phyloP scores from a whole-genome alignment of 495 filamentous ascomycete genomes.

The Annulohypoxylon moriforme region DNA sequence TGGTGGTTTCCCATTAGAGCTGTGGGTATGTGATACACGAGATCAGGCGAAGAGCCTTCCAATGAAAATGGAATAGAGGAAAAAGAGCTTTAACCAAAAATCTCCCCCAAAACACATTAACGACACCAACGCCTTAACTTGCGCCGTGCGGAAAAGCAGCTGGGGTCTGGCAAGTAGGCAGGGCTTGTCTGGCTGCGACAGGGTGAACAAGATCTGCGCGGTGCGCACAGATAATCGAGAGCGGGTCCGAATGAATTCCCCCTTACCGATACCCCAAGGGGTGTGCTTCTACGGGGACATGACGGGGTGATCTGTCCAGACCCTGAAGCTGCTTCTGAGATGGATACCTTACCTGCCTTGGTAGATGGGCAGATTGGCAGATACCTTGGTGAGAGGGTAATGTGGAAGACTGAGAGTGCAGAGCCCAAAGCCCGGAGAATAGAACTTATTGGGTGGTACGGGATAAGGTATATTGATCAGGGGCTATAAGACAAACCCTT shows the following conservation, averaged over 20 bases:
- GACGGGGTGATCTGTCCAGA: conserved; percentile 27
- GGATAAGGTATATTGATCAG: conserved; percentile 38
- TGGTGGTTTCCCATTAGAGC: conserved; percentile 30
- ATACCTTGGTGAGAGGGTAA: conserved; percentile 38
- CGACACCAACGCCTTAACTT: conserved; percentile 44
- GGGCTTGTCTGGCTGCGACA: conserved; percentile 46
- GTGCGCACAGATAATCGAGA: conserved; percentile 46
- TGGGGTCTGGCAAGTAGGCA: conserved; percentile 39
- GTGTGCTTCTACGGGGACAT: conserved; percentile 36
- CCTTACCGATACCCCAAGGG: conserved; percentile 41
- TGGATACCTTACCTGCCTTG: conserved; percentile 12
- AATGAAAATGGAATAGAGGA: conserved; percentile 36
- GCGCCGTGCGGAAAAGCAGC: conserved; percentile 44
- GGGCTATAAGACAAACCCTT: conserved; percentile 41
- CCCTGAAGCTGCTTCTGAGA: conserved; percentile 17
- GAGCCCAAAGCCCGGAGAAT: conserved; percentile 28
- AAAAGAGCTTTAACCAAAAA: conserved; percentile 36
- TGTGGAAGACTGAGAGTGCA: background rate
- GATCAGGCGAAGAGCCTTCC: conserved; percentile 39
- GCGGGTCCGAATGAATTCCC: conserved; percentile 40
- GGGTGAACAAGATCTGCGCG: conserved; percentile 44
- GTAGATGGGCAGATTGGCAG: conserved; percentile 6
- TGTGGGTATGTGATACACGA: conserved; percentile 43
- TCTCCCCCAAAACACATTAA: conserved; percentile 44
- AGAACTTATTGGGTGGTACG: conserved; percentile 40